These are phyloP conservation scores for Arctium lappa DNA, from an alignment of 129 eudicot genomes.

Conservation along the genomic window DNA sequence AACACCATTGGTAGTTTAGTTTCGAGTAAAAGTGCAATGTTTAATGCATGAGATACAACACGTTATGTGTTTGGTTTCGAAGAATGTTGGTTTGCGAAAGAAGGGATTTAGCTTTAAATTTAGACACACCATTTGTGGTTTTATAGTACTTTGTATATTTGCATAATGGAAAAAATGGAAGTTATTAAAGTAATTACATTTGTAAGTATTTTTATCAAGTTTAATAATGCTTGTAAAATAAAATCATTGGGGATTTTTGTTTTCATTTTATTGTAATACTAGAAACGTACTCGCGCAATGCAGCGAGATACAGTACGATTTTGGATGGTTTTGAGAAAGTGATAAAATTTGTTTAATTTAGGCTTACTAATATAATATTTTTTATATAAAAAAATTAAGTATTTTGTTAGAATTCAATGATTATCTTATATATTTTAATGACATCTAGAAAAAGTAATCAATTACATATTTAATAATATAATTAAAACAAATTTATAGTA, in stretches of 20 bases:
- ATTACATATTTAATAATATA: no score
- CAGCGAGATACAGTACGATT: no score
- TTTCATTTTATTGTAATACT: background rate
- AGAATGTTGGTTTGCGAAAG: no score
- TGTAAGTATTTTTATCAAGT: background rate
- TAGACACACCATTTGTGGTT: background rate
- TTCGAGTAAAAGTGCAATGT: background rate
- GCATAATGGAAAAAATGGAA: background rate
- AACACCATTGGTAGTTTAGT: conserved; percentile 43
- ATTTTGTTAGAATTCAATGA: no score
- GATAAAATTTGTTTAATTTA: no score
- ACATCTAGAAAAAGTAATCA: no score
- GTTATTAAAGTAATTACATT: background rate
- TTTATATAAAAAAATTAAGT: no score
- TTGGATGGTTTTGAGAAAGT: no score
- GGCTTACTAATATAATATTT: no score
- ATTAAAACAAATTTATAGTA: no score
- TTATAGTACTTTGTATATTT: conserved; percentile 1
- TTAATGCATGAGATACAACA: background rate
- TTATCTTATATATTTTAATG: no score
- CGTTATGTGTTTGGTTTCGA: background rate
- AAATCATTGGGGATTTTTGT: background rate
- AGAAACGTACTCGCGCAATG: no score
- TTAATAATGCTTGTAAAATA: background rate
- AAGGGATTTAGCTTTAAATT: background rate